phyloP scores from a whole-genome alignment of 2,329 filamentous ascomycete species.

The Mycosphaerella sp. region DNA sequence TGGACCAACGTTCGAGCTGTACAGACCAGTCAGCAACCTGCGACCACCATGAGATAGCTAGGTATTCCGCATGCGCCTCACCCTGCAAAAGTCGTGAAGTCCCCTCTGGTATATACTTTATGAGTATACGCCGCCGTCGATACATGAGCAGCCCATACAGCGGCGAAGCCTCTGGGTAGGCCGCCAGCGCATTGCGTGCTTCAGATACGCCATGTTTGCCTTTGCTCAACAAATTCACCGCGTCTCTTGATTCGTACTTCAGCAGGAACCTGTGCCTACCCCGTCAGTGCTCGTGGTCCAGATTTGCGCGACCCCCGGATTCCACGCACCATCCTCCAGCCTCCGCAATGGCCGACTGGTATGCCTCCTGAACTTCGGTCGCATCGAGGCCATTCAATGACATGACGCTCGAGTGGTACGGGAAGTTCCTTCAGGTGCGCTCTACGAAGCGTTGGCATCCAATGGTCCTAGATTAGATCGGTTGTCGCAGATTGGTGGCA shows the following conservation, averaged over 20 bases:
- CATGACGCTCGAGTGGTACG: constrained; percentile 49
- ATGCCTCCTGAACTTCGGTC: constrained; percentile 72
- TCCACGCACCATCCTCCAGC: constrained; percentile 78
- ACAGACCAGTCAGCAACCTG: constrained; percentile 1
- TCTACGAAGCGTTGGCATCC: constrained; percentile 2
- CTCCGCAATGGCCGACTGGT: constrained; percentile 71
- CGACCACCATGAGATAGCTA: not conserved
- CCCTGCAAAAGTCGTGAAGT: constrained; percentile 90
- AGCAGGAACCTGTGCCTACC: constrained; percentile 61
- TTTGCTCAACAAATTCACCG: constrained; percentile 67
- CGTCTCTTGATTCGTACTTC: constrained; percentile 83
- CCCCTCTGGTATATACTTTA: constrained; percentile 87
- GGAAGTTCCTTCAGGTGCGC: constrained; percentile 5
- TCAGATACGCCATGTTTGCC: constrained; percentile 80
- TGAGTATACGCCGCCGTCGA: constrained; percentile 76
- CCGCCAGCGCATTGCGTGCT: constrained; percentile 67
- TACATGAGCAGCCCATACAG: constrained; percentile 90
- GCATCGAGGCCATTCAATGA: constrained; percentile 93
- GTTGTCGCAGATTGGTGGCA: constrained; percentile 13
- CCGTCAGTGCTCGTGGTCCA: constrained; percentile 14
- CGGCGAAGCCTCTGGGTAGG: constrained; percentile 77
- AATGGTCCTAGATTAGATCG: constrained; percentile 1
- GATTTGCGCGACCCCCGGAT: constrained; percentile 33
- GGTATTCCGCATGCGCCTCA: constrained; percentile 40
- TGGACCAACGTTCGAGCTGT: constrained; percentile 73